These are phyloP conservation scores for Malus asiatica DNA, from an alignment of 306 rosid species.

Conservation along the genomic window DNA sequence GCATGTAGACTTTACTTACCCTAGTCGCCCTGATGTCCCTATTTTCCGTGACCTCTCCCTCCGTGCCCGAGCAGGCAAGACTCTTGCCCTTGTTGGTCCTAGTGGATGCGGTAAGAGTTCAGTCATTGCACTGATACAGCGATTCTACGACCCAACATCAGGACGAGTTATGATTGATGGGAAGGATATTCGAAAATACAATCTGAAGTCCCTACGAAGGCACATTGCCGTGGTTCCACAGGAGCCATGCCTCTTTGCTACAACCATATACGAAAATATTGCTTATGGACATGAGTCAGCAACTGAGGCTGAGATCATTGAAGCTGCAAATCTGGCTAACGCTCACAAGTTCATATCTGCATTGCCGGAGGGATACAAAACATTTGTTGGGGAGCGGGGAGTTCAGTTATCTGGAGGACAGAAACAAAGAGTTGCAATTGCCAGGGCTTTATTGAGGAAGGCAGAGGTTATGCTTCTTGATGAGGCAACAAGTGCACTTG, in stretches of 20 bases:
- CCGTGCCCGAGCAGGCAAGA: slow-evolving; percentile 94
- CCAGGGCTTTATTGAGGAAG: slow-evolving; percentile 80
- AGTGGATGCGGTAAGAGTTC: slow-evolving; percentile 99
- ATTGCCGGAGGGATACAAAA: slow-evolving; percentile 80
- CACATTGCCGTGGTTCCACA: slow-evolving; percentile 97
- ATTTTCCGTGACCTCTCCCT: slow-evolving; percentile 80
- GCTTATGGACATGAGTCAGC: slow-evolving; percentile 94
- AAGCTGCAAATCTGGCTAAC: slow-evolving; percentile 87
- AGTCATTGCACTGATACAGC: slow-evolving; percentile 66
- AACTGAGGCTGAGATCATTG: slow-evolving; percentile 81
- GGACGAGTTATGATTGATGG: slow-evolving; percentile 87
- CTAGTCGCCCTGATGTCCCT: slow-evolving; percentile 81
- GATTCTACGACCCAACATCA: slow-evolving; percentile 92
- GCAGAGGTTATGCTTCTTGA: slow-evolving; percentile 92
- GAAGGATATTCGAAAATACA: slow-evolving; percentile 84
- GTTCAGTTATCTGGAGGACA: slow-evolving; percentile 93
- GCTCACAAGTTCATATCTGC: slow-evolving; percentile 85
- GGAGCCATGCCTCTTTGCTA: slow-evolving; percentile 87
- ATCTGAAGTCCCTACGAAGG: slow-evolving; percentile 80
- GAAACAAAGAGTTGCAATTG: slow-evolving; percentile 87
- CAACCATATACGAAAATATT: slow-evolving; percentile 78
- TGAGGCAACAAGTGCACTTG: slow-evolving; percentile 98
- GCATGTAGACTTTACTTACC: slow-evolving; percentile 88
- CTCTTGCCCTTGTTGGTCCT: slow-evolving; percentile 97
- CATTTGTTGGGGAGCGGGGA: slow-evolving; percentile 94